Evolutionary conservation across 2,329 filamentous ascomycete genomes (phyloP).

Genomic region (Leptoxyphium fumago): DNA sequence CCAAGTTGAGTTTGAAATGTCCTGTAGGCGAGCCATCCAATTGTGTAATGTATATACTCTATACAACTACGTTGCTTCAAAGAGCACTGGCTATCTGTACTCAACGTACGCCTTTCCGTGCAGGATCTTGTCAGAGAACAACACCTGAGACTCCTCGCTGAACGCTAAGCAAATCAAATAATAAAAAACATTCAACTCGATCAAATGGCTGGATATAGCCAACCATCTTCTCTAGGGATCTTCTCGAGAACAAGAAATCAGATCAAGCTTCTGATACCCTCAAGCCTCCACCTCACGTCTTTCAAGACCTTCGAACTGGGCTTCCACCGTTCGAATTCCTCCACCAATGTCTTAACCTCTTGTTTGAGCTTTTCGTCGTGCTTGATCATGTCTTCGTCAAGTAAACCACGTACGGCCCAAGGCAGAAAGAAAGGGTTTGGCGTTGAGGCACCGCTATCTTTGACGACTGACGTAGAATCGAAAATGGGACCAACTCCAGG

Average conservation of each 20-base stretch:
- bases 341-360: slow-evolving; percentile 68
- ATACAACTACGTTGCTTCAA: too few relatives aligned
- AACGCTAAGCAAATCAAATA: neutral
- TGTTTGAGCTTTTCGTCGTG: slow-evolving; percentile 48
- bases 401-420: slow-evolving; percentile 84
- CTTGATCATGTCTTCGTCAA: slow-evolving; percentile 85
- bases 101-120: too few relatives aligned
- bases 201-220: too few relatives aligned
- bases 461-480: slow-evolving; percentile 31
- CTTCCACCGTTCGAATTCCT: slow-evolving; percentile 86
- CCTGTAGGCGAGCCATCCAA: too few relatives aligned
- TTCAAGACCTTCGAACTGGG: slow-evolving; percentile 80
- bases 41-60: too few relatives aligned
- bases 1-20: too few relatives aligned
- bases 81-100: too few relatives aligned
- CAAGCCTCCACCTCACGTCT: slow-evolving; percentile 88
- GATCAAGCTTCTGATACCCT: slow-evolving; percentile 78
- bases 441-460: neutral
- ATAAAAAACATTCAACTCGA: too few relatives aligned
- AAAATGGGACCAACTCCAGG: slow-evolving; percentile 24
- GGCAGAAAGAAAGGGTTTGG: slow-evolving; percentile 78
- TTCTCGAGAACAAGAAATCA: slow-evolving; percentile 13
- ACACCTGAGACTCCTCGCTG: neutral
- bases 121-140: too few relatives aligned
- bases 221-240: too few relatives aligned